These are phyloP conservation scores for Scleroderma citrinum DNA, from an alignment of 768 basidiomycete genomes.

Conservation along the genomic window DNA sequence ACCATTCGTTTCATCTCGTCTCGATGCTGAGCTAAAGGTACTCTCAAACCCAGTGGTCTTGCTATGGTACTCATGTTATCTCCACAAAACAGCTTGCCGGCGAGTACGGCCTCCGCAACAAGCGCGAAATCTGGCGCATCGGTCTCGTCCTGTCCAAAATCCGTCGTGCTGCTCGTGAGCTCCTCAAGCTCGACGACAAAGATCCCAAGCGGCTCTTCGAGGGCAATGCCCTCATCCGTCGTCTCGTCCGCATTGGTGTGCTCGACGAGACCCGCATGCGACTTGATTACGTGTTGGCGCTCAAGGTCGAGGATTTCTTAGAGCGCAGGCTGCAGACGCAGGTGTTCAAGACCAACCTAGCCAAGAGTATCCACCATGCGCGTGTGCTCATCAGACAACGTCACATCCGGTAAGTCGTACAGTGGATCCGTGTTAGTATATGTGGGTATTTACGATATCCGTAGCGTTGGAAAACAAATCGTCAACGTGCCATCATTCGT, in stretches of 20 bases:
- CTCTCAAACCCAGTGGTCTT: not conserved
- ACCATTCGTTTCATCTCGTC: constrained; percentile 94
- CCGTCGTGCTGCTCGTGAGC: constrained; percentile 99
- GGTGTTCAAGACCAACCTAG: constrained; percentile 98
- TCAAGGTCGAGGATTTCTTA: constrained; percentile 99
- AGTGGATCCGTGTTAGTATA: not conserved
- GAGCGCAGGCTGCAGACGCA: constrained; percentile 98
- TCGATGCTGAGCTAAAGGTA: constrained; percentile 99
- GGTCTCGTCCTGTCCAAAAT: constrained; percentile 98
- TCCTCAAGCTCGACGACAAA: constrained; percentile 98
- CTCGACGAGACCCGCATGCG: constrained; percentile 98
- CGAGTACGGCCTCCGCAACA: constrained; percentile 99
- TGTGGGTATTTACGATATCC: constrained; percentile 1
- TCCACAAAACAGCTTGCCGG: constrained; percentile 74
- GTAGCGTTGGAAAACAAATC: constrained; percentile 95
- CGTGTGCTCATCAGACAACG: constrained; percentile 96
- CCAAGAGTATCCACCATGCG: constrained; percentile 98
- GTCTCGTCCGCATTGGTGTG: constrained; percentile 99
- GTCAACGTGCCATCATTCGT: constrained; percentile 99
- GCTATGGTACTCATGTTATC: too few relatives aligned
- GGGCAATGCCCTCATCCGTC: constrained; percentile 92
- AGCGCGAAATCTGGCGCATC: constrained; percentile 99
- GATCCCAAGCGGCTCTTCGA: constrained; percentile 99
- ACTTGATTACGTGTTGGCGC: constrained; percentile 99
- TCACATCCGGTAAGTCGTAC: constrained; percentile 81